Percentiles rank a stretch among this genome's conserved stretches.
These are phyloP conservation scores for Protomyces inundatus DNA, from an alignment of 1,139 yeast species.

Conservation along the genomic window DNA sequence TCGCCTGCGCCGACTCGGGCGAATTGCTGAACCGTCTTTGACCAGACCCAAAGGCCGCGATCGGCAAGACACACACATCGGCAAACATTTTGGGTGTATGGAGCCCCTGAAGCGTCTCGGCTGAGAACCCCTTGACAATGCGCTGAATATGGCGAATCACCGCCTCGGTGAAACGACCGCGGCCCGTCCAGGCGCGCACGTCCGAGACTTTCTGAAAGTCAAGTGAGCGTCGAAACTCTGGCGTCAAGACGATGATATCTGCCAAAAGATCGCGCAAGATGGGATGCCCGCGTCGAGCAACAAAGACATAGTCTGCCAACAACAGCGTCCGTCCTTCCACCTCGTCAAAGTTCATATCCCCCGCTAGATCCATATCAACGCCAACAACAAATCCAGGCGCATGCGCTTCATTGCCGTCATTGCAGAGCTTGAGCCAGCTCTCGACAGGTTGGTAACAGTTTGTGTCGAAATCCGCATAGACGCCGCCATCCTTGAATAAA, in stretches of 20 bases:
- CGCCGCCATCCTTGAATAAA: constrained; percentile 87
- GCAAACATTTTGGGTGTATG: constrained; percentile 62
- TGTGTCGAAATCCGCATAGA: constrained; percentile 88
- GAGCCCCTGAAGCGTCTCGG: constrained; percentile 59
- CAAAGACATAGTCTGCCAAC: constrained; percentile 58
- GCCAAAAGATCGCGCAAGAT: constrained; percentile 75
- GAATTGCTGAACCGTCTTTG: constrained; percentile 5
- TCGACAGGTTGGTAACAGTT: constrained; percentile 24
- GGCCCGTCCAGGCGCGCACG: constrained; percentile 97
- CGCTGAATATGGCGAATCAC: constrained; percentile 51
- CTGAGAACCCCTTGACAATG: constrained; percentile 42
- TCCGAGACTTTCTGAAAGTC: constrained; percentile 46
- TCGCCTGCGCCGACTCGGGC: constrained; percentile 2
- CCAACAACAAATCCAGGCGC: constrained; percentile 26
- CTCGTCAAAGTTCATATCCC: neutral
- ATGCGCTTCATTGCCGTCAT: neutral
- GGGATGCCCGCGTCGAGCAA: constrained; percentile 86
- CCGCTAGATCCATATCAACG: constrained; percentile 19
- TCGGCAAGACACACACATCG: constrained; percentile 78
- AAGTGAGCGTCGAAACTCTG: constrained; percentile 36
- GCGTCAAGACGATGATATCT: constrained; percentile 68
- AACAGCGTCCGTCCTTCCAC: constrained; percentile 10
- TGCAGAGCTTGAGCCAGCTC: constrained; percentile 8
- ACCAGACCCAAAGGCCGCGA: constrained; percentile 34
- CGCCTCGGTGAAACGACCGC: constrained; percentile 87